Evolutionary conservation across 805 yeast genomes (phyloP).

Genomic region (Kodamaea kakaduensis): DNA sequence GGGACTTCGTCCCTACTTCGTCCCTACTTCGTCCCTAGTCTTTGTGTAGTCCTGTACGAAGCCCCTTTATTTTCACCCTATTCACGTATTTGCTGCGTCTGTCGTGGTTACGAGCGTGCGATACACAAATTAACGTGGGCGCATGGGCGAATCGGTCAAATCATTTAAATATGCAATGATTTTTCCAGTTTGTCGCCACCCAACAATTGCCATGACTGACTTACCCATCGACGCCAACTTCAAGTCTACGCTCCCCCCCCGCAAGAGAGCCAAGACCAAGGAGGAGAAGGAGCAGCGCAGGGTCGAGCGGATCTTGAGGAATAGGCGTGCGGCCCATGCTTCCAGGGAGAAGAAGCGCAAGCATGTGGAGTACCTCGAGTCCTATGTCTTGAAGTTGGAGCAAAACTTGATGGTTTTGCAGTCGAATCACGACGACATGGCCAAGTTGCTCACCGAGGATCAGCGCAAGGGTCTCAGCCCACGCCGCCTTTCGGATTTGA

Average conservation of each 20-base stretch:
- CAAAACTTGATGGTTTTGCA: constrained; percentile 24
- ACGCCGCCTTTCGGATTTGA: constrained; percentile 16
- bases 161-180: constrained; percentile 3
- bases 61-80: not conserved
- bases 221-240: constrained; percentile 17
- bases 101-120: constrained; percentile 3
- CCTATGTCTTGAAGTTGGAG: constrained; percentile 46
- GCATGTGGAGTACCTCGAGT: constrained; percentile 82
- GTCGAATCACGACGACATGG: constrained; percentile 22
- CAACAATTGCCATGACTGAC: constrained; percentile 7
- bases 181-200: not conserved
- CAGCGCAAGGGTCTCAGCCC: constrained; percentile 9
- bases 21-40: too few species aligned
- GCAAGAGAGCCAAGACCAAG: constrained; percentile 93
- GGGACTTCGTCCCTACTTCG: too few species aligned
- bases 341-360: constrained; percentile 93
- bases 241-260: constrained; percentile 70
- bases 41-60: constrained; percentile 3
- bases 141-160: constrained; percentile 3
- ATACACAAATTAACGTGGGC: constrained; percentile 5
- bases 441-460: constrained; percentile 11
- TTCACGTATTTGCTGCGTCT: constrained; percentile 1
- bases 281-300: constrained; percentile 97
- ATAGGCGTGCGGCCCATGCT: constrained; percentile 96
- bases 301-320: constrained; percentile 86